Evolutionary conservation across 2,329 filamentous ascomycete genomes (phyloP), one percentile per base, ranked within the genome.

Genomic region (Aspergillus ustus): DNA sequence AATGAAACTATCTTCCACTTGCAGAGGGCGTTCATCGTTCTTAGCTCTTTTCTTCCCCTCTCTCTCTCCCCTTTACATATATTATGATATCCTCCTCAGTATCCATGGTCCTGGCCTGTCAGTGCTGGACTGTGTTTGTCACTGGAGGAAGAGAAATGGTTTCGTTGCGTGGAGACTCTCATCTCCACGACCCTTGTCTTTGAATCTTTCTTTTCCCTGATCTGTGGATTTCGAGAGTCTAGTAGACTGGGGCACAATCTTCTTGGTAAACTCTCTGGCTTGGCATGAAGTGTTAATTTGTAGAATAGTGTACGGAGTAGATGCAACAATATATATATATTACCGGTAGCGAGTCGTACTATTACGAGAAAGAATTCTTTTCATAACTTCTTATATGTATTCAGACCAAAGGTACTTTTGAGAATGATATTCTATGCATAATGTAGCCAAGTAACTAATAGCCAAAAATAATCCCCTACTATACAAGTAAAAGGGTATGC

Each of bases 101-200:
- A 79, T 78, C 72, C 77, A 78, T 75, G 75, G 74, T 72, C 73
- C 71, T 69, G 75, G 75, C 72, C 65, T 66, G 66, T 65, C 75
- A 70, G 75, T 79, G 76, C 77, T 73, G 70, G 74, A 67, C 73
- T 79, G 75, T 78, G 75, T 78, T 78, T 77, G 76, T 79, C 75
- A 79, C 62, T 69, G 69, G 75, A 79, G 76, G 76, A 59, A 78
- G 67, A 79, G 73, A 63, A 63, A 77, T 46, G 64, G 64, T 67
- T 69, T 67, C n/a, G 61, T 60, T 61, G 64, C 66, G 66, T 69
- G 55, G 60, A 29, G 64, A 69, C 57, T 64, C 37, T 72, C 70
- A 73, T 69, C 63, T 66, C 66, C 57, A 68, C 66, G 70, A 69
- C 66, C 71, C 69, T 64, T 46, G 59, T 65, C 51, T 45, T 25